These are phyloP conservation scores for Viola odorata DNA, from an alignment of 345 rosid species.

Conservation along the genomic window DNA sequence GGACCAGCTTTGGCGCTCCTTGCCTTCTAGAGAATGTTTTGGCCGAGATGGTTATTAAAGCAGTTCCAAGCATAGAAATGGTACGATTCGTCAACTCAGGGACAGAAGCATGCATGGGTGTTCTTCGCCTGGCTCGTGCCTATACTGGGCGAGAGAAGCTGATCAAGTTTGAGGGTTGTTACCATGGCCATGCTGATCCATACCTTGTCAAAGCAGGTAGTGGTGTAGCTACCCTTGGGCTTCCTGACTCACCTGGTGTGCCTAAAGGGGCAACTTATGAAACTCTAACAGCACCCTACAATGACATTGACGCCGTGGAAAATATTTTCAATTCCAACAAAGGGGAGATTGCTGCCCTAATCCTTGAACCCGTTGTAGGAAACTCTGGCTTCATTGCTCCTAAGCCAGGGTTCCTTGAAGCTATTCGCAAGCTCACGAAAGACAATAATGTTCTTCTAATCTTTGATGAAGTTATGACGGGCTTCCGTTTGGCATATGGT, in stretches of 20 bases:
- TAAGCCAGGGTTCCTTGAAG: conserved; percentile 60
- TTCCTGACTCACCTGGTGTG: conserved; percentile 95
- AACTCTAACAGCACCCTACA: conserved; percentile 73
- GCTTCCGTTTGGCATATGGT: conserved; percentile 86
- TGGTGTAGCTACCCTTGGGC: conserved; percentile 88
- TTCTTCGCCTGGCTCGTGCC: conserved; percentile 93
- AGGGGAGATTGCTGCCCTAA: conserved; percentile 70
- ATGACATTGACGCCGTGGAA: conserved; percentile 57
- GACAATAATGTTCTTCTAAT: conserved; percentile 65
- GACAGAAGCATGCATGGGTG: conserved; percentile 97
- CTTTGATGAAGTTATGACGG: conserved; percentile 94
- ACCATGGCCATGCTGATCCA: conserved; percentile 95
- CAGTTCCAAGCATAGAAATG: conserved; percentile 92
- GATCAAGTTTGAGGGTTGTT: conserved; percentile 93
- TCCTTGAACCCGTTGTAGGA: conserved; percentile 92
- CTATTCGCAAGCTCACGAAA: conserved; percentile 45
- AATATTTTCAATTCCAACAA: conserved; percentile 50
- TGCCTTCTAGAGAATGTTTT: conserved; percentile 85
- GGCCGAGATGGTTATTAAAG: conserved; percentile 90
- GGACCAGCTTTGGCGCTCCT: conserved; percentile 99
- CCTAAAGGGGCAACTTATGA: conserved; percentile 77
- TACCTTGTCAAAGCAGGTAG: conserved; percentile 95
- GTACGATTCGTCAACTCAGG: conserved; percentile 89
- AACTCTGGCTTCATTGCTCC: conserved; percentile 85
- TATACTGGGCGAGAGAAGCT: conserved; percentile 61